Evolutionary conservation across 495 filamentous ascomycete species (phyloP), one percentile per base, ranked within the genome.

Genomic region (Penicillium cataractarum): DNA sequence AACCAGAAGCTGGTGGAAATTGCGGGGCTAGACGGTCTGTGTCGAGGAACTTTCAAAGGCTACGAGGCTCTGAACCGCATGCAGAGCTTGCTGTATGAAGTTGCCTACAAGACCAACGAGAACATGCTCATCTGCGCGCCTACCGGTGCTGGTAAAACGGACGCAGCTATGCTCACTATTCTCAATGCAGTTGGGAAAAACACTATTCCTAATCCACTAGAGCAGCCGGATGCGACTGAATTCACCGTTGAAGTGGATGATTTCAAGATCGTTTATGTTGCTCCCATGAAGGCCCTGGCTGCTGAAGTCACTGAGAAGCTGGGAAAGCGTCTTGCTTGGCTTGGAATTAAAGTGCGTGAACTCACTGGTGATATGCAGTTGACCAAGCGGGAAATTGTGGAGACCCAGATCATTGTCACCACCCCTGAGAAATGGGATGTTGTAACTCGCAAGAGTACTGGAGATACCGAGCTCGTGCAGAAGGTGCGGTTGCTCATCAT

Each of bases 381-480:
- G 63, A 97, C 94, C 37, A 99, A 99, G 78, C 86, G 91, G 3
- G 96, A 99, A 76, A 96, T 99, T 61, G 82, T 94, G 32, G 86
- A 91, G 65, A 99, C 95, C 3, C 96, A 99, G 74, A 93, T 99
- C 60, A 97, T 99, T 63, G 96, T 99, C 17, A 99, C 95, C 0
- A 99, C 95, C 10, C 95, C 95, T 53, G 95, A 99, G 74, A 99
- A 99, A 80, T 99, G 95, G 95, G 95, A 99, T 77, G 94, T 98
- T 13, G 90, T 98, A 33, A 99, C 95, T 10, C 83, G 95, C 46
- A 99, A 98, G 75, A 94, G 95, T 51, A 97, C 92, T 1, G 95
- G 95, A 3, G 95, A 99, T 71, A 98, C 96, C 6, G 96, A 97
- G 71, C 84, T 99, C 12, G 95, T 98, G 4, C 95, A 98, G 68